Base-by-base conservation (phyloP, 148 eudicot genomes). In the Camellia sinensis region DNA sequence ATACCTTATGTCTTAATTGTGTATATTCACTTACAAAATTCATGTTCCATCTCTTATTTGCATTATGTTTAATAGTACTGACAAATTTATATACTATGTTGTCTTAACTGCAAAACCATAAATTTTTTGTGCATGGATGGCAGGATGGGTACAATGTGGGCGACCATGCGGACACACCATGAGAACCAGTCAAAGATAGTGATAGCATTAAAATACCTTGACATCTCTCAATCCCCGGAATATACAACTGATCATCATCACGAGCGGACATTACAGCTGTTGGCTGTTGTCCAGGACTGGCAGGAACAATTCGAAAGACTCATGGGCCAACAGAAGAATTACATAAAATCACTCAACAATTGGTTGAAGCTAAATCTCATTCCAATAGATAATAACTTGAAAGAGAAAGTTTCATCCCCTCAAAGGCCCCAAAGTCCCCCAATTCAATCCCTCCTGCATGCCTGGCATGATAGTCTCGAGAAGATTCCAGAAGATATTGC, bases 111-210 rank as follows among this genome's bases (percentile, higher is more conserved):
- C 40, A 22, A n/a, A 77, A 48, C 14, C 46, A 29, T 68, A 41
- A 41, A 68, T 50, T 3, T 22, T 0, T 53, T 19, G 61, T 74
- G 46, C 53, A 48, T 85, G 45, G 40, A 29, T 56, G 76, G 78
- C 89, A 96, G 99, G 85, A 92, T 96, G 99, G 98, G 92, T 43
- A 76, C 78, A 68, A 93, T 96, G 99, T 96, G 99, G 99, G 91
- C 85, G 54, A 82, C 81, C 11, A 96, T 96, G 97, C 88, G 79
- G 78, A 74, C 15, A 21, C 85, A 92, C 76, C 92, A 96, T 57
- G 88, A 87, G 74, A 87, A 64, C 29, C 98, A 96, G 82, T 83
- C 86, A 8, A 87, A 88, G 70, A 85, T 91, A 3, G 89, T 87
- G 44, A 73, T 80, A 52, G 86, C 81, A 5, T 48, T 93, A 59